Base-by-base conservation (phyloP, 176 grass and related monocot species). In the Microstegium vimineum region DNA sequence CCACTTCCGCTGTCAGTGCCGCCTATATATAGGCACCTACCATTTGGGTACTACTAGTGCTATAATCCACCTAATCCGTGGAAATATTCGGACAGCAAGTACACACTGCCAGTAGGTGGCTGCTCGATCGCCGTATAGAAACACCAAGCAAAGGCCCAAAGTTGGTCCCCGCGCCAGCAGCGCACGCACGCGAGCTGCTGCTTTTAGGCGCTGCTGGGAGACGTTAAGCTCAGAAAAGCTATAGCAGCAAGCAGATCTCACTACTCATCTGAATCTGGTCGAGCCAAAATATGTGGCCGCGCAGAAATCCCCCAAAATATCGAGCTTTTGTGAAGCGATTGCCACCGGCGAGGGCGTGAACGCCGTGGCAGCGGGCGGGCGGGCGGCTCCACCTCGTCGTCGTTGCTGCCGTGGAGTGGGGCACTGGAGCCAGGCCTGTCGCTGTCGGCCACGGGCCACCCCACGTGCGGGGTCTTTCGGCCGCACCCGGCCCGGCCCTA, bases 391-490 rank as follows among this genome's bases (percentile, higher is more conserved):
- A 46, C 59, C 38, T 46, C 76, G 27, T 16, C 66, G 63, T 3
- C 54, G 20, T 59, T 13, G 42, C 66, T 60, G 79, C 66, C 49
- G 79, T 41, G 65, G 63, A 18, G 71, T 74, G 71, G 45, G 18
- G 30, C 10, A 11, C 6, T 9, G 14, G 2, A 17, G 31, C 22
- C 20, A 20, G 76, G 27, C 12, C 10, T 38, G 78, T 69, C 66
- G 66, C 18, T 54, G 56, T 20, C 56, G 20, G 18, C 22, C 57
- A 25, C 57, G 12, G 26, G 49, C 25, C 51, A 30, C 66, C 66
- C 66, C 79, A 81, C 66, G 79, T 81, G 66, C 51, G 66, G 32
- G n/a, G 38, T 5, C 11, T 20, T 71, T 81, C 30, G 60, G 62
- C 43, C 28, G 42, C 76, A 32, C 38, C 26, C 22, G 41, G 26